Conservation (phyloP, 805 yeast species). For the baker's yeast (Saccharomyces cerevisiae) region DNA sequence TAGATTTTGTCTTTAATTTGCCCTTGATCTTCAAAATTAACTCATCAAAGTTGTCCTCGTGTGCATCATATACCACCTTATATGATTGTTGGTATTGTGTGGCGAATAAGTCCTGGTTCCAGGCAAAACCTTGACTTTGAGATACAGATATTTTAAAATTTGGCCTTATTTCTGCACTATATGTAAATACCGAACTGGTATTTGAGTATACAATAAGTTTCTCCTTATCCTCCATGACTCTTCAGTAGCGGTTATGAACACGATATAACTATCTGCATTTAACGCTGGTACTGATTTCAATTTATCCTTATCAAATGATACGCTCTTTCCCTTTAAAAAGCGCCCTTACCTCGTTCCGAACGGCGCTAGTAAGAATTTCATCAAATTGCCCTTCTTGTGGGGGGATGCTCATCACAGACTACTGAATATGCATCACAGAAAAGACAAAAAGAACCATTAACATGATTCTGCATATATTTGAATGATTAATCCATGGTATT, state of each 20-base stretch:
- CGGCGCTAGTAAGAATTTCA: not conserved
- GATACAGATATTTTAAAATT: constrained; percentile 18
- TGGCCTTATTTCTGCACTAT: constrained; percentile 6
- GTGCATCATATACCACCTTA: constrained; percentile 32
- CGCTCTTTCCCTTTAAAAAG: not conserved
- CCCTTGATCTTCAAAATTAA: constrained; percentile 9
- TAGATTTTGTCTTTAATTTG: not conserved
- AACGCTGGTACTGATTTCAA: not conserved
- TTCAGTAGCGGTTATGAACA: not conserved
- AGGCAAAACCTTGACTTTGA: constrained; percentile 66
- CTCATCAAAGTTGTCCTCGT: constrained; percentile 17
- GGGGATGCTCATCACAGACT: not conserved
- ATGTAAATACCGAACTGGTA: constrained; percentile 4
- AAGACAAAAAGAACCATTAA: too few relatives aligned
- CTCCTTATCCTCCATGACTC: constrained; percentile 14
- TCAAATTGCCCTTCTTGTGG: not conserved
- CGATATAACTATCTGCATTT: not conserved
- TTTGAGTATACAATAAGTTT: constrained; percentile 16
- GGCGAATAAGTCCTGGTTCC: constrained; percentile 74
- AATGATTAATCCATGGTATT: too few relatives aligned
- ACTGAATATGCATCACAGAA: too few relatives aligned
- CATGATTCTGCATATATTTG: too few relatives aligned
- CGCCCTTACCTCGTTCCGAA: not conserved
- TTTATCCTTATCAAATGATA: not conserved
- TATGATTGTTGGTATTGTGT: constrained; percentile 55